Evolutionary conservation across 164 flowering plant genomes (phyloP), one percentile per base, ranked within the genome.

Genomic region (Annona cherimola): DNA sequence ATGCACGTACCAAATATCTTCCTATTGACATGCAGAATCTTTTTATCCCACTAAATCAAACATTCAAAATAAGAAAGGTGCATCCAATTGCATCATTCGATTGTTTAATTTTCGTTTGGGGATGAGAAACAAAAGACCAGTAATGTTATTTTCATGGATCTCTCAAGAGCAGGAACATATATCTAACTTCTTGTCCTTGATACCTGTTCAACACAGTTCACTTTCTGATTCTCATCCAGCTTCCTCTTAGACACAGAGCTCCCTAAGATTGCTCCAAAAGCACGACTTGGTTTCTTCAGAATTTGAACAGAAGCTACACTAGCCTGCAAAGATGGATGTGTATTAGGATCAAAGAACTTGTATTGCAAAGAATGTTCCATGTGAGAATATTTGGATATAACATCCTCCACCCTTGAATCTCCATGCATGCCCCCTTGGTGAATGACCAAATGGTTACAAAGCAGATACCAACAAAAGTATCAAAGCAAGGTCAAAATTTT

Each of bases 231-330:
- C 45, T 59, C 59, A 72, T 71, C 79, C 63, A 79, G 72, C 73
- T 87, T 90, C 66, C 85, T 88, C 81, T 91, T 93, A 60, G 83
- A 60, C 8, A 80, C 69, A 35, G 90, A 71, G 66, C 63, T 83
- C 14, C 98, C 98, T 18, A 93, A 78, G 72, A 95, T 70, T 68
- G 94, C 88, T 61, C 98, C 96, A 79, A 95, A 89, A 76, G 84
- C 90, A 70, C 96, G 81, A 76, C 67, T 85, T 42, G 99, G 97
- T 80, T 86, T 93, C 86, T 89, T 95, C 42, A 81, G 78, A 78
- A 82, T 81, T 81, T 84, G 87, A 72, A 95, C 85, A 64, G 88
- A 82, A 39, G 85, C 96, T 76, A 73, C 93, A 79, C 83, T 62
- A 78, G 64, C 86, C 93, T 91, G 73, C 69, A 75, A 55, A 66